These are phyloP conservation scores for Entomortierella parvispora DNA, from an alignment of 192 early-diverging fungal genomes.

Conservation along the genomic window DNA sequence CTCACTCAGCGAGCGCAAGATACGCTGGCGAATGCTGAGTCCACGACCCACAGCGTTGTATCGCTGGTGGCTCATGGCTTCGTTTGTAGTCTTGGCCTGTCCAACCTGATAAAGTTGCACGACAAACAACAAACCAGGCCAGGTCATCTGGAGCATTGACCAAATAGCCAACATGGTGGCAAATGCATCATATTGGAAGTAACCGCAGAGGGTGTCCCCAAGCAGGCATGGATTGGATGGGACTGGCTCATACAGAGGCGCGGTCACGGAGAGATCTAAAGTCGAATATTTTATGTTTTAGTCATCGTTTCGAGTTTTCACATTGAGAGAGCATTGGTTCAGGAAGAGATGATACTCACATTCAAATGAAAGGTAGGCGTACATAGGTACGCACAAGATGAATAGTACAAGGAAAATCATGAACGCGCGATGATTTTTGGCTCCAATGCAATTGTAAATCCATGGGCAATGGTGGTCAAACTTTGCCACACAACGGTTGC, in stretches of 20 bases:
- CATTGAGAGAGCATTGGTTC: neutral
- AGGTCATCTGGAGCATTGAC: conserved; percentile 80
- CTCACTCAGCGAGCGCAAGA: conserved; percentile 62
- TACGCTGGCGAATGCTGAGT: conserved; percentile 50
- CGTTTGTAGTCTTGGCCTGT: conserved; percentile 88
- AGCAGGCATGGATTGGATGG: conserved; percentile 68
- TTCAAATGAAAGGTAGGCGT: conserved; percentile 65
- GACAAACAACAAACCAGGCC: conserved; percentile 82
- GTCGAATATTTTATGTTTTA: neutral
- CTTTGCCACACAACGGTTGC: conserved; percentile 91
- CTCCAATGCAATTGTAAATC: conserved; percentile 96
- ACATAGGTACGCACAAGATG: conserved; percentile 66
- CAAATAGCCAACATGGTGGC: conserved; percentile 76
- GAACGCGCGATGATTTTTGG: conserved; percentile 88
- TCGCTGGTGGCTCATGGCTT: conserved; percentile 84
- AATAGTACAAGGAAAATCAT: conserved; percentile 82
- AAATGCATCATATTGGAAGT: conserved; percentile 80
- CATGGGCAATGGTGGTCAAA: conserved; percentile 99
- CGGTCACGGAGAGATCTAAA: conserved; percentile 55
- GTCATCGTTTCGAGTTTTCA: too few species aligned
- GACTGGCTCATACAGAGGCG: conserved; percentile 63
- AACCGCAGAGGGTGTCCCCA: conserved; percentile 70
- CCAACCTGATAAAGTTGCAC: conserved; percentile 85
- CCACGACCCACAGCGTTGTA: conserved; percentile 59
- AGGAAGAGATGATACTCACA: conserved; percentile 62